Evolutionary conservation across 495 filamentous ascomycete genomes (phyloP).

Genomic region (Rostrohypoxylon terebratum): DNA sequence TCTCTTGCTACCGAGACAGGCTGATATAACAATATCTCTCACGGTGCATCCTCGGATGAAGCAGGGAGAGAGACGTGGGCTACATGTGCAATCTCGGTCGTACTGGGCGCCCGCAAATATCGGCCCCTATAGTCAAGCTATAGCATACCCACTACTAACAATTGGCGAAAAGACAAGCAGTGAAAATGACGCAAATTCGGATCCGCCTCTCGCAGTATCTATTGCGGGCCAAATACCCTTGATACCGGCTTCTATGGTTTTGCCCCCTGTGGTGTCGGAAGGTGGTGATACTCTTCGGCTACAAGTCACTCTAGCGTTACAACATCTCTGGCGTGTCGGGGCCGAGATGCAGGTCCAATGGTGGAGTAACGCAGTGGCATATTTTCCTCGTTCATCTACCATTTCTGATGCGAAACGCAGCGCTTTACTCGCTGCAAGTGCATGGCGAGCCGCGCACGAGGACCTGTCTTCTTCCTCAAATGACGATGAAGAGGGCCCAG

Average conservation of each 20-base stretch:
- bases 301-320: conserved; percentile 70
- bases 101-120: conserved; percentile 99
- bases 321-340: conserved; percentile 92
- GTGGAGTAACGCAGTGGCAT: conserved; percentile 80
- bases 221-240: conserved; percentile 95
- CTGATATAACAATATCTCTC: conserved; percentile 67
- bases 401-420: conserved; percentile 27
- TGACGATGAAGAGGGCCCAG: conserved; percentile 61
- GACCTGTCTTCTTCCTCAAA: neutral
- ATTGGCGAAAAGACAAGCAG: conserved; percentile 2
- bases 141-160: conserved; percentile 65
- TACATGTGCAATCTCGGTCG: conserved; percentile 92
- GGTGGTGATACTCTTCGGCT: conserved; percentile 40
- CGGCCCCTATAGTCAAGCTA: conserved; percentile 94
- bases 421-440: conserved; percentile 43
- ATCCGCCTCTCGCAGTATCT: conserved; percentile 46
- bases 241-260: conserved; percentile 82
- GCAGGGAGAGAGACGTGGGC: conserved; percentile 60
- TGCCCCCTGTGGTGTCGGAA: conserved; percentile 46
- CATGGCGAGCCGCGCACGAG: conserved; percentile 55
- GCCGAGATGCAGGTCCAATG: conserved; percentile 74
- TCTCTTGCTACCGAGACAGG: conserved; percentile 59
- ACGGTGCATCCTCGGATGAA: conserved; percentile 46
- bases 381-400: conserved; percentile 59
- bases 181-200: conserved; percentile 10